A percentile compares a stretch with the other conserved stretches of the same genome.
Conservation (phyloP, 164 flowering plant genomes). For the Kalanchoe fedtschenkoi region DNA sequence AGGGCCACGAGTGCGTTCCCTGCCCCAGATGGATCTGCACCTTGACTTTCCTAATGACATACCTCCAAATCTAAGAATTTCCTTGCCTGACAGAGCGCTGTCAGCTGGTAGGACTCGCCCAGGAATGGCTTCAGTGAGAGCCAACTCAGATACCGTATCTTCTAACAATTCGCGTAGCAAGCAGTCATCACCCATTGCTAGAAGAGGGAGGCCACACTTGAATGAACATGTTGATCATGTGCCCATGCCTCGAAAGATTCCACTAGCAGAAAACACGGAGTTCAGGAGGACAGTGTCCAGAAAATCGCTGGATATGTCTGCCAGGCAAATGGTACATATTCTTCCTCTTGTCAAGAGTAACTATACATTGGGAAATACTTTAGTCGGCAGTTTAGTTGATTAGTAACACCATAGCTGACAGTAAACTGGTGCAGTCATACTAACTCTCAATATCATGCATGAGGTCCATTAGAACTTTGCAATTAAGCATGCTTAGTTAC, state of each 20-base stretch:
- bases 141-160: constrained; percentile 32
- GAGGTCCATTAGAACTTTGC: no score
- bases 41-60: constrained; percentile 81
- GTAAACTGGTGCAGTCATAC: no score
- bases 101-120: constrained; percentile 93
- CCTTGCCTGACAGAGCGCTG: constrained; percentile 76
- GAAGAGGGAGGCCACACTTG: constrained; percentile 47
- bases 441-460: no score
- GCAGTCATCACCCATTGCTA: constrained; percentile 54
- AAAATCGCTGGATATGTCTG: constrained; percentile 91
- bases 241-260: constrained; percentile 34
- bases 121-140: constrained; percentile 36
- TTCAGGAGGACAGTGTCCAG: constrained; percentile 86
- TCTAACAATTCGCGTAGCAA: constrained; percentile 34
- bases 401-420: no score
- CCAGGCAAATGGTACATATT: constrained; percentile 75
- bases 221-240: constrained; percentile 47
- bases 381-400: background rate
- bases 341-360: background rate
- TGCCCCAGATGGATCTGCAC: constrained; percentile 54
- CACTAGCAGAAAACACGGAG: constrained; percentile 46
- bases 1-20: constrained; percentile 45
- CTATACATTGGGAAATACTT: background rate
- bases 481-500: no score
- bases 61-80: constrained; percentile 85